Percentiles rank a stretch among this genome's conserved stretches.
Conservation (phyloP, 257 asterid species). For the Mitragyna speciosa region DNA sequence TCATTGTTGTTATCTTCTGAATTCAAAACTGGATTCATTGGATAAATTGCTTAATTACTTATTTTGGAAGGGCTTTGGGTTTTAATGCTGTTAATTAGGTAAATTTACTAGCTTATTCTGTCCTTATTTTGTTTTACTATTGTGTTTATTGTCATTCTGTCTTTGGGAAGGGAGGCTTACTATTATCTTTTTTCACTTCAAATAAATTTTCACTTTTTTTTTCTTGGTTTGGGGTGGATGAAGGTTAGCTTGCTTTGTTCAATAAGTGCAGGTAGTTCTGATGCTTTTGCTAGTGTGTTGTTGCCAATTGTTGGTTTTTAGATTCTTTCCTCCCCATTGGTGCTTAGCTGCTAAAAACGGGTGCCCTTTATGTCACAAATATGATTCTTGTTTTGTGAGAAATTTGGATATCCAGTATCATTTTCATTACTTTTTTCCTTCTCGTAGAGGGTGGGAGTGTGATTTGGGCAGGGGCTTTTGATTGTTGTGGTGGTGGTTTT, state of each 20-base stretch:
- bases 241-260: not conserved
- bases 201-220: not conserved
- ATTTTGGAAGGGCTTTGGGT: constrained; percentile 8
- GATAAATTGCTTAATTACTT: not conserved
- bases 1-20: not conserved
- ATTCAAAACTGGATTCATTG: not conserved
- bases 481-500: not conserved
- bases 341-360: not conserved
- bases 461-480: not conserved
- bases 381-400: not conserved
- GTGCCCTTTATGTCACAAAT: not conserved
- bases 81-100: constrained; percentile 10
- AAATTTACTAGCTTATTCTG: not conserved
- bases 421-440: not conserved
- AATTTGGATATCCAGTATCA: not conserved
- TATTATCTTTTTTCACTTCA: not conserved
- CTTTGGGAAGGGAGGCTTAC: not conserved
- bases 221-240: not conserved
- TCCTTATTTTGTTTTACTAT: not conserved
- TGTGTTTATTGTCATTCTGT: not conserved
- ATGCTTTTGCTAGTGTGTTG: not conserved
- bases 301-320: not conserved
- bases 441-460: not conserved
- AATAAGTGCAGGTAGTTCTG: not conserved
- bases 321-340: not conserved